Percentiles rank a stretch among this genome's conserved stretches.
Conservation (phyloP, 192 early-diverging fungal species). For the Kappamyces sp. region DNA sequence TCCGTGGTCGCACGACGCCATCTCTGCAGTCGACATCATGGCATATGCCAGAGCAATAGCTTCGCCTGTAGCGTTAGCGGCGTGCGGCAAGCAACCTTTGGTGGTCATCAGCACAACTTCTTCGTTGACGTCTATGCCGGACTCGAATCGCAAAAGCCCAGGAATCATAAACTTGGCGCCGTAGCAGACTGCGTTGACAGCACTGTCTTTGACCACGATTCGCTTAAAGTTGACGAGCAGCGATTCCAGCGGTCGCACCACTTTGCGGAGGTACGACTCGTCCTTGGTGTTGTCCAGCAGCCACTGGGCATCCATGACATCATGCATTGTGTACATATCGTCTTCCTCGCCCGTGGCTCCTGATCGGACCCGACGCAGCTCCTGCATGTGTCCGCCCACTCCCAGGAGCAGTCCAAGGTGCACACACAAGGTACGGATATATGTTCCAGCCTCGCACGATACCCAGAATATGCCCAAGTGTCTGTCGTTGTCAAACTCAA, state of each 20-base stretch:
- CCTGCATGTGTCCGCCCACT: constrained; percentile 99
- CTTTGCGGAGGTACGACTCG: constrained; percentile 92
- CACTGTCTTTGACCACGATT: constrained; percentile 96
- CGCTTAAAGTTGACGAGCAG: constrained; percentile 94
- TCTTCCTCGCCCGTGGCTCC: constrained; percentile 90
- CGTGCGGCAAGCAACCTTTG: constrained; percentile 59
- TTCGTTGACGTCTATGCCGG: constrained; percentile 91
- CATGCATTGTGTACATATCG: constrained; percentile 97
- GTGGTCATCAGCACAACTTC: constrained; percentile 99
- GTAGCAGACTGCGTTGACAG: constrained; percentile 98
- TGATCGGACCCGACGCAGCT: constrained; percentile 93
- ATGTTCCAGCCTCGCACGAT: constrained; percentile 97
- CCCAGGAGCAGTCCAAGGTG: constrained; percentile 93
- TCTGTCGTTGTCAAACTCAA: constrained; percentile 96
- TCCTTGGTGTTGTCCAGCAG: constrained; percentile 95
- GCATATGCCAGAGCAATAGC: constrained; percentile 97
- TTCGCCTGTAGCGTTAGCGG: constrained; percentile 39
- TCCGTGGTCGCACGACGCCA: constrained; percentile 94
- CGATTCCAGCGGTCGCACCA: constrained; percentile 89
- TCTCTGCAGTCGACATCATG: constrained; percentile 95
- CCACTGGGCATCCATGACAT: constrained; percentile 98
- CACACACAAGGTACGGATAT: constrained; percentile 98
- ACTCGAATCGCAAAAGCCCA: constrained; percentile 92
- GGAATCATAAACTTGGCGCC: constrained; percentile 99
- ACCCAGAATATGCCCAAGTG: constrained; percentile 98